Evolutionary conservation across 768 basidiomycete species (phyloP).

Genomic region (Lentinula lateritia): DNA sequence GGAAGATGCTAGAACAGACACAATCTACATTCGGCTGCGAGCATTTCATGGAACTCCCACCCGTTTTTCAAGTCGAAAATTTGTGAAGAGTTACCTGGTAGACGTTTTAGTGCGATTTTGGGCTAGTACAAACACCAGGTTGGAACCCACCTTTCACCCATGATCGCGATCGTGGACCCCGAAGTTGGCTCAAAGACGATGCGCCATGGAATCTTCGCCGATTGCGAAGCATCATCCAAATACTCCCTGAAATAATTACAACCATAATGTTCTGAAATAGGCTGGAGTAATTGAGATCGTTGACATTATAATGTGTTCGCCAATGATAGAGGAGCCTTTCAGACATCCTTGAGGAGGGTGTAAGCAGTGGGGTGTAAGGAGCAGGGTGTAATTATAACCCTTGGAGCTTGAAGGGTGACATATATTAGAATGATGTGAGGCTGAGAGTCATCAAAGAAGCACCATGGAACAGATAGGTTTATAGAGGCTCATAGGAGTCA

Average conservation of each 20-base stretch:
- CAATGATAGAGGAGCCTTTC: not conserved
- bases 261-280: not conserved
- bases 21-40: not conserved
- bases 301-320: not conserved
- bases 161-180: not conserved
- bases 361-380: not conserved
- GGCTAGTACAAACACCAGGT: not conserved
- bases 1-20: not conserved
- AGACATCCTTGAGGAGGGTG: not conserved
- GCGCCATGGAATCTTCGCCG: not conserved
- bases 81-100: not conserved
- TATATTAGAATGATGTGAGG: too few relatives aligned
- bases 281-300: not conserved
- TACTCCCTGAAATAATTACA: not conserved
- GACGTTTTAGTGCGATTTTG: not conserved
- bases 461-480: too few relatives aligned
- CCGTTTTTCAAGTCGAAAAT: not conserved
- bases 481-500: too few relatives aligned
- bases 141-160: not conserved
- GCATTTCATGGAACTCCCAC: conserved; percentile 3
- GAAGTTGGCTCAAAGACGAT: not conserved
- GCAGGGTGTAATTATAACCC: not conserved
- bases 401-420: not conserved
- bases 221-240: not conserved
- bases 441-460: not conserved